Base-by-base conservation (phyloP, 139 green algal genomes). In the Chlamydomonas incerta region DNA sequence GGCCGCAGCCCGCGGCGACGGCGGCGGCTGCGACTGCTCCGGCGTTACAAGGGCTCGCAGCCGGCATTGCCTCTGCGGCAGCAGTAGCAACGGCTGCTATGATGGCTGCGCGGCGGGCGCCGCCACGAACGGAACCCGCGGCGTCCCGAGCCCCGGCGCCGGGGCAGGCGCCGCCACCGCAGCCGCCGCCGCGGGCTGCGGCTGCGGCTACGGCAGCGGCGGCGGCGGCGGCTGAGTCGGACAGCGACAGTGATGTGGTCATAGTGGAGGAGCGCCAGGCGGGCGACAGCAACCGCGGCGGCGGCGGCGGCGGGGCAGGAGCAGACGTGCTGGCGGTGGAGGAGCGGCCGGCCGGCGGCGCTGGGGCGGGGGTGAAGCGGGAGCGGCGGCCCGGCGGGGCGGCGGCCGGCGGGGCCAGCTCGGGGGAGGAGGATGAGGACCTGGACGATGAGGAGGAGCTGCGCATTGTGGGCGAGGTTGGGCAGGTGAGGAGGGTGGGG, bases 401-500 rank as follows among this genome's bases (percentile, higher is more conserved):
- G 5, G 67, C 4, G 63, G 13, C 13, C 63, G 63, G 63, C 26
- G 28, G 28, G 3, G 28, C 15, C 13, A 9, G 26, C 28, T 11
- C 24, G 35, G 41, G 15, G 29, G 26, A n/a, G 17, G 50, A 29
- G 5, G 72, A n/a, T n/a, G n/a, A 80, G 28, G 72, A 80, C n/a
- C 72, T 80, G 50, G 72, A 31, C 8, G 72, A 80, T 28, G 72
- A 80, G 14, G 72, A 80, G 72, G 72, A 80, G 29, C 50, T 80
- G 11, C 72, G 72, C 11, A 66, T 80, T 20, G 50, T 66, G 14
- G 72, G 72, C 8, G 55, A 47, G n/a, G 50, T 66, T 15, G 72
- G 72, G 52, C 72, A 80, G 72, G 72, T 80, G 72, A 17, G 72
- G n/a, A n/a, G n/a, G n/a, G n/a, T n/a, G n/a, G n/a, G n/a, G n/a